Conservation (phyloP, 208 protist genomes). For the Paratrypanosoma confusum region DNA sequence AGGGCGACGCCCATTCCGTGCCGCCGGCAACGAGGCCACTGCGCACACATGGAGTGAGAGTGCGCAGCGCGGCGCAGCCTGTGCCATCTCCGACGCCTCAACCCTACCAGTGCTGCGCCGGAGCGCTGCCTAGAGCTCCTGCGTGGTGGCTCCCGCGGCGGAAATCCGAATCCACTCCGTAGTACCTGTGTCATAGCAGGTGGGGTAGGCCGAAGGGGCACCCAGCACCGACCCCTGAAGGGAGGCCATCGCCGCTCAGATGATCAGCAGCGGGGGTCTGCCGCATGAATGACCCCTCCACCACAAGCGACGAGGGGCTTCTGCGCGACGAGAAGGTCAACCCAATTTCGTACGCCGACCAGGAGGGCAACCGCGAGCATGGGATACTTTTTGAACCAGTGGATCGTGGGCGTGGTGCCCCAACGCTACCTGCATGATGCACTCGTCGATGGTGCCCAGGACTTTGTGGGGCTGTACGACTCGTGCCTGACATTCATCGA, state of each 20-base stretch:
- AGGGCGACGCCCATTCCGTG: too few species aligned
- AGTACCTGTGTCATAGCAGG: constrained; percentile 67
- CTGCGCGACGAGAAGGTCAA: too few species aligned
- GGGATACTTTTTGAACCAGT: too few species aligned
- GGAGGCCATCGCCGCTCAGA: too few species aligned
- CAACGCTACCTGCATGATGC: constrained; percentile 80
- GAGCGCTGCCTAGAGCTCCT: too few species aligned
- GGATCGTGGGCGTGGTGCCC: constrained; percentile 73
- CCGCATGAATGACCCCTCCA: too few species aligned
- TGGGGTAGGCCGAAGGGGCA: constrained; percentile 91
- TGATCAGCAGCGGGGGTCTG: too few species aligned
- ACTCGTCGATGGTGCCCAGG: constrained; percentile 52
- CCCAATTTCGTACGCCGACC: too few species aligned
- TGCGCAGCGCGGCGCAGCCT: not conserved
- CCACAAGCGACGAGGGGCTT: too few species aligned
- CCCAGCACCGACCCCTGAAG: constrained; percentile 61
- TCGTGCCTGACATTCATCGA: constrained; percentile 58
- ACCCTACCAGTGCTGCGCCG: too few species aligned
- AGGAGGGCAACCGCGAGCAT: too few species aligned
- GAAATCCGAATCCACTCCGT: constrained; percentile 84
- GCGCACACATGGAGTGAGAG: not conserved
- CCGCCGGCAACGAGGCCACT: not conserved
- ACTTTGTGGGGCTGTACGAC: constrained; percentile 42
- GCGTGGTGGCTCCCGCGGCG: constrained; percentile 77
- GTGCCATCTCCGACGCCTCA: constrained; percentile 5